A percentile compares a stretch with the other conserved stretches of the same genome.
phyloP scores from a whole-genome alignment of 345 rosid genomes.

The Eucalyptus paniculata region DNA sequence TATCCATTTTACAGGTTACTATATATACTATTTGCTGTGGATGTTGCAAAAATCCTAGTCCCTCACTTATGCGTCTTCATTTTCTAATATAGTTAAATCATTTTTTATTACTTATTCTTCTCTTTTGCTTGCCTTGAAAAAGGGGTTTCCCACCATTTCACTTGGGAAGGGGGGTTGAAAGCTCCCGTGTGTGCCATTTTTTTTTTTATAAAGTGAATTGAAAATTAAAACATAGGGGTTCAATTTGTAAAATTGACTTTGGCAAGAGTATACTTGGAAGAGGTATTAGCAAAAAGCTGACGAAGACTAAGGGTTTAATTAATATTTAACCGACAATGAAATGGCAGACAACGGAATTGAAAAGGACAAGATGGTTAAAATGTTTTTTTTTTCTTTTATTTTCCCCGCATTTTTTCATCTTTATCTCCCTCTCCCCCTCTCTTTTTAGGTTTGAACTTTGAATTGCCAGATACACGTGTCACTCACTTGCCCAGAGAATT shows the following conservation, averaged over 20 bases:
- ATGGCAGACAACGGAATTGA: background rate
- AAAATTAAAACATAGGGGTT: background rate
- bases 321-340: background rate
- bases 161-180: too few species aligned
- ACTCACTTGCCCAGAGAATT: background rate
- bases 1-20: too few species aligned
- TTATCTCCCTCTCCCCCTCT: background rate
- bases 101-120: too few species aligned
- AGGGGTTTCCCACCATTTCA: too few species aligned
- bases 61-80: too few species aligned
- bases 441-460: background rate
- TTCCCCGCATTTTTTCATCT: background rate
- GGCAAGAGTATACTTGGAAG: background rate
- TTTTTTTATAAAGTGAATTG: background rate
- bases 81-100: too few species aligned
- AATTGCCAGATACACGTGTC: background rate
- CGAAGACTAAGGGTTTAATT: background rate
- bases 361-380: background rate
- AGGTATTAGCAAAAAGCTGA: background rate
- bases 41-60: too few species aligned
- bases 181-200: too few species aligned
- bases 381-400: background rate
- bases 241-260: background rate
- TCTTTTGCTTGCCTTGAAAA: too few species aligned
- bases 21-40: fast-evolving